Base-by-base conservation (phyloP, 441 rosid species). In the Syzygium syzygioides region DNA sequence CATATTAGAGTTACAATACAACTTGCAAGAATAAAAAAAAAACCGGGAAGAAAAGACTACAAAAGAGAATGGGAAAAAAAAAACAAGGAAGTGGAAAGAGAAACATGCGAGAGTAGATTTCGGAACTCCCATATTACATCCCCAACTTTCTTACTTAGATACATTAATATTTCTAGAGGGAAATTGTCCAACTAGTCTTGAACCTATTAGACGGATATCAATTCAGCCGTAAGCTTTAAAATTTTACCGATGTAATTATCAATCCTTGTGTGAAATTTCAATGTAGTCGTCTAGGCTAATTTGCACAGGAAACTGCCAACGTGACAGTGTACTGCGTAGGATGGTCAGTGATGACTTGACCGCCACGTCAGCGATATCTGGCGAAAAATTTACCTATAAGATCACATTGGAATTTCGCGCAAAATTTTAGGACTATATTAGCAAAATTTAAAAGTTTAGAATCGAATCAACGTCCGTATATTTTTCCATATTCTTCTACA, bases 221-320 rank as follows among this genome's bases (percentile, higher is more conserved):
- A 45, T 7, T 45, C 9, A 45, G 48, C 7, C 48, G 48, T 45
- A 45, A 45, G 1, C 48, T 45, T 45, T 45, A 7, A 59, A 59
- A 59, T 59, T 25, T 59, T 59, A 7, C 64, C 3, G 10, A 26
- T 26, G 15, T 11, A 59, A 30, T 14, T 1, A 7, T 59, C 14
- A 28, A 59, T 59, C 64, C 26, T 59, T 59, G 64, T 11, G 64
- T 1, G 0, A 11, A 10, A 59, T 59, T 59, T 11, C 15, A 26
- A 59, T 59, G 7, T 1, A 0, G 3, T 26, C 14, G 0, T 4
- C 5, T 2, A 0, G 7, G 13, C 28, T 12, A 12, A 26, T 59
- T 59, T 26, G 11, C 3, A 4, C 12, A 0, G 0, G 7, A 59
- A 59, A 59, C 12, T 0, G 3, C 3, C 0, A 1, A 59, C 1